Evolutionary conservation across 2,329 filamentous ascomycete genomes (phyloP).

Genomic region (Cadophora luteo-olivacea): DNA sequence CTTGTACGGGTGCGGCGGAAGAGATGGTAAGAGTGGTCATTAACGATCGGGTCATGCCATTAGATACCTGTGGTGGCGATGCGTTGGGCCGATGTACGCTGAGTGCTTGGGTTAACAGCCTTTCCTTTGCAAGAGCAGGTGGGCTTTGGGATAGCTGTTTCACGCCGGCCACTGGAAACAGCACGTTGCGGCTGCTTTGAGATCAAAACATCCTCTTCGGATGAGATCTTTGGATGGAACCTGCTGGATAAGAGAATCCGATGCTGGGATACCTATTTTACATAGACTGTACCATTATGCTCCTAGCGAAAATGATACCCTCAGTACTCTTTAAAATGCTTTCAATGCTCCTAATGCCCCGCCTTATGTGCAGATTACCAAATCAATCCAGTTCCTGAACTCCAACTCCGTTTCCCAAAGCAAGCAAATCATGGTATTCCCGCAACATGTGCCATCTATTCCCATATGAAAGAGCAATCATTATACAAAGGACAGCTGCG

Average conservation of each 20-base stretch:
- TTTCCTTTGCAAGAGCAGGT: slow-evolving; percentile 74
- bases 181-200: neutral
- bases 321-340: neutral
- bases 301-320: slow-evolving; percentile 10
- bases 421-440: slow-evolving; percentile 14
- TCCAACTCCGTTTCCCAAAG: slow-evolving; percentile 10
- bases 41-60: slow-evolving; percentile 80
- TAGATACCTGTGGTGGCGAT: slow-evolving; percentile 75
- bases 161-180: neutral
- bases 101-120: slow-evolving; percentile 72
- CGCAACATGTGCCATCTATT: slow-evolving; percentile 11
- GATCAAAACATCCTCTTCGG: neutral
- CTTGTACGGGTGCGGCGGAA: slow-evolving; percentile 62
- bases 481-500: slow-evolving; percentile 12
- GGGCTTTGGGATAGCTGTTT: slow-evolving; percentile 77
- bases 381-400: slow-evolving; percentile 12
- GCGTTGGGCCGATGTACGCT: slow-evolving; percentile 73
- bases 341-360: neutral
- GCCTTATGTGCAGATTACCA: neutral
- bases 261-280: neutral
- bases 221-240: neutral
- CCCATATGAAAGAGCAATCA: slow-evolving; percentile 20
- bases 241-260: neutral
- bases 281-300: slow-evolving; percentile 1
- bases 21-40: slow-evolving; percentile 81